Conservation (phyloP, 2,329 filamentous ascomycete genomes). For the Aspergillus quadricinctus region DNA sequence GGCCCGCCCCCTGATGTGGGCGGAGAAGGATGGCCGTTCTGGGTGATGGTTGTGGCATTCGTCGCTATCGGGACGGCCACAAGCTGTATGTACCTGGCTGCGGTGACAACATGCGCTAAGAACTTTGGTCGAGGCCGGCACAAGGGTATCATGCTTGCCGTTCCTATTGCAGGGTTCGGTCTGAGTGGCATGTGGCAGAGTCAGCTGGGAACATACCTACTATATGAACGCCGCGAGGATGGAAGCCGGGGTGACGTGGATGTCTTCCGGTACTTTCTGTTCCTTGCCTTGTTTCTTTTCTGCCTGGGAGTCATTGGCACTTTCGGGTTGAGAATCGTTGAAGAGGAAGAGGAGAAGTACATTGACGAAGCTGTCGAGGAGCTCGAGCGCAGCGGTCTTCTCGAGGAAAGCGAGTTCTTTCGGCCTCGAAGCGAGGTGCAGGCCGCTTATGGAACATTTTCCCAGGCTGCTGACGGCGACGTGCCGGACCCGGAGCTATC, state of each 20-base stretch:
- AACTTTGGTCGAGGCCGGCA: constrained; percentile 90
- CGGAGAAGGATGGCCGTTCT: constrained; percentile 64
- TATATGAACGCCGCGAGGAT: constrained; percentile 69
- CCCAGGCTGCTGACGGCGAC: constrained; percentile 34
- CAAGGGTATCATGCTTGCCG: constrained; percentile 80
- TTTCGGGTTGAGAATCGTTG: constrained; percentile 71
- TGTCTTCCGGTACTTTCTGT: constrained; percentile 84
- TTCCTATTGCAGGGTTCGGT: constrained; percentile 89
- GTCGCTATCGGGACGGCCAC: constrained; percentile 77
- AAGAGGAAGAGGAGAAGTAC: constrained; percentile 69
- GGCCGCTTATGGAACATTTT: constrained; percentile 43
- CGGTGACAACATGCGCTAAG: constrained; percentile 95
- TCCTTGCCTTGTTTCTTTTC: constrained; percentile 69
- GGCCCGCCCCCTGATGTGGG: constrained; percentile 50
- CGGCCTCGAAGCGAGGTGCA: constrained; percentile 46
- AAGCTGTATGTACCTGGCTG: constrained; percentile 80
- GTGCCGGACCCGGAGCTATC: constrained; percentile 40
- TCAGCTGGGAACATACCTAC: constrained; percentile 73
- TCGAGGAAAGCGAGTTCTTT: constrained; percentile 69
- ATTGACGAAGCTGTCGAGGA: constrained; percentile 89
- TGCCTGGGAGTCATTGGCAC: constrained; percentile 68
- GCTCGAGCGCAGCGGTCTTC: constrained; percentile 79
- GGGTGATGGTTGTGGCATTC: constrained; percentile 81
- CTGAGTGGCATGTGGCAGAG: constrained; percentile 95
- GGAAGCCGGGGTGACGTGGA: constrained; percentile 55